A percentile compares a stretch with the other conserved stretches of the same genome.
These are phyloP conservation scores for Fistulina hepatica DNA, from an alignment of 1,284 basidiomycete genomes.

Conservation along the genomic window DNA sequence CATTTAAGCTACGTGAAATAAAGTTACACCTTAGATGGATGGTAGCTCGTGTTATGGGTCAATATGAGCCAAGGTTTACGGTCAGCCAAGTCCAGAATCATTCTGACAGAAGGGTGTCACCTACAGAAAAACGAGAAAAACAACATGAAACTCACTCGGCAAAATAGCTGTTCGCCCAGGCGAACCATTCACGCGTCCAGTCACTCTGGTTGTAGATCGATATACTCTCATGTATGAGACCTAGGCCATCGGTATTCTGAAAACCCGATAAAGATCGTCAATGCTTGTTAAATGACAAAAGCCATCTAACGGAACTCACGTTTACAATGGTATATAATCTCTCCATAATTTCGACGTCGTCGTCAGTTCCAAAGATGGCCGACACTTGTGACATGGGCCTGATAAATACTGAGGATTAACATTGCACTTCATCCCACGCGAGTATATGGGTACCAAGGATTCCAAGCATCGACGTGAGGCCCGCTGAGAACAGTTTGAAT, in stretches of 20 bases:
- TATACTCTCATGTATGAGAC: conserved; percentile 67
- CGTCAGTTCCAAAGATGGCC: conserved; percentile 60
- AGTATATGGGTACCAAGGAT: conserved; percentile 43
- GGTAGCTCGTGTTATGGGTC: conserved; percentile 40
- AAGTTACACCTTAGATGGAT: conserved; percentile 28
- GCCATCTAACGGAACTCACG: conserved; percentile 27
- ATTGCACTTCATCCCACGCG: not conserved
- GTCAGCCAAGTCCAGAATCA: conserved; percentile 64
- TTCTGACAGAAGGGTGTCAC: conserved; percentile 28
- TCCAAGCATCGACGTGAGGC: conserved; percentile 60
- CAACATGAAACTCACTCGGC: conserved; percentile 31
- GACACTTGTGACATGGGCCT: conserved; percentile 75
- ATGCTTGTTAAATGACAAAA: conserved; percentile 4
- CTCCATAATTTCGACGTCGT: conserved; percentile 55
- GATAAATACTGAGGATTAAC: conserved; percentile 3
- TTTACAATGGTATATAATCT: conserved; percentile 55
- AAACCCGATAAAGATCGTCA: too few species aligned
- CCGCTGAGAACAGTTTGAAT: conserved; percentile 41
- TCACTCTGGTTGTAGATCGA: conserved; percentile 45
- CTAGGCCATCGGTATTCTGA: conserved; percentile 63
- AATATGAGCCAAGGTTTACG: conserved; percentile 63
- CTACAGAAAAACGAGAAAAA: not conserved
- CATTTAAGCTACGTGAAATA: not conserved
- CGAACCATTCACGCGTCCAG: conserved; percentile 74
- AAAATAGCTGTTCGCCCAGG: conserved; percentile 75